Percentiles rank a stretch among this genome's conserved stretches.
Conservation (phyloP, 345 rosid genomes). For the Syzygium grande region DNA sequence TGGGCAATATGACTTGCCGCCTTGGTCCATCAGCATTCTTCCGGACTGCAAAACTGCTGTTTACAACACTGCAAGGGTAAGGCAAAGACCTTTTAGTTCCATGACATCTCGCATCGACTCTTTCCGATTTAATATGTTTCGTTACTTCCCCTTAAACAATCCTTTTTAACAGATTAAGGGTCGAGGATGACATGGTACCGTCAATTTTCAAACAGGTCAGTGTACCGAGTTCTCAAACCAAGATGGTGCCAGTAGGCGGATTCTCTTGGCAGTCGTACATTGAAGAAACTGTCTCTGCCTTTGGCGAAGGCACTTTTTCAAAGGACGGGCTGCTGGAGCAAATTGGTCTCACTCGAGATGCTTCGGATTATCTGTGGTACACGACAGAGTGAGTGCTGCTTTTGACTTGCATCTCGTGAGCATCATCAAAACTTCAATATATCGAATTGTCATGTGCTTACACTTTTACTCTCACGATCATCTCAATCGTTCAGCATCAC, state of each 20-base stretch:
- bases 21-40: conserved; percentile 46
- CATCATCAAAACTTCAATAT: background rate
- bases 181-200: background rate
- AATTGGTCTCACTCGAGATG: conserved; percentile 25
- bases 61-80: conserved; percentile 33
- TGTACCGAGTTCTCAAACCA: conserved; percentile 15
- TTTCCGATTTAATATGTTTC: background rate
- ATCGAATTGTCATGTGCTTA: background rate
- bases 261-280: conserved; percentile 31
- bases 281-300: conserved; percentile 25
- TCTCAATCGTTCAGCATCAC: conserved; percentile 31
- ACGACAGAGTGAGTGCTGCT: conserved; percentile 28
- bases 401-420: background rate
- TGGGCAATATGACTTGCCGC: conserved; percentile 27
- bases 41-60: conserved; percentile 32
- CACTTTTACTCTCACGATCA: background rate
- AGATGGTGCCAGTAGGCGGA: conserved; percentile 16
- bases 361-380: conserved; percentile 40
- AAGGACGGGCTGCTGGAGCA: conserved; percentile 26
- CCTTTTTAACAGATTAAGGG: background rate
- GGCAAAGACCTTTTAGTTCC: background rate
- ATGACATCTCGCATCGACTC: background rate
- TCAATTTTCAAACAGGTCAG: conserved; percentile 9
- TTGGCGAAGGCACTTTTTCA: conserved; percentile 11
- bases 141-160: background rate